These are phyloP conservation scores for Aspergillus bombycis DNA, from an alignment of 2,329 filamentous ascomycete species.

Conservation along the genomic window DNA sequence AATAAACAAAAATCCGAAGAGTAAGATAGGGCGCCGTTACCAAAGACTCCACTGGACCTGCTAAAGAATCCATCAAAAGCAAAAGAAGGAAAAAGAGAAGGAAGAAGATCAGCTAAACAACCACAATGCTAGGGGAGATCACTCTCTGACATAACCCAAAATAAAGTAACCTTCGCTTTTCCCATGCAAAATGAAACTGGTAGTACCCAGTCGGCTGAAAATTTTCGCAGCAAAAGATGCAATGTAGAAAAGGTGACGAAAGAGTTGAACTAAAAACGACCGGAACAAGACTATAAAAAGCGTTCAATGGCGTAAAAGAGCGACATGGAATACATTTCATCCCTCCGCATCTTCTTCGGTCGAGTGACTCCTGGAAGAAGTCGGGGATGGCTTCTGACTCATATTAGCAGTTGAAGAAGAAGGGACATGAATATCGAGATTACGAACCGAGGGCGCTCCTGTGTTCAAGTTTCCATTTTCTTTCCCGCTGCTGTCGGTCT, in stretches of 20 bases:
- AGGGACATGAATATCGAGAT: not conserved
- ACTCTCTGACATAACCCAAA: not conserved
- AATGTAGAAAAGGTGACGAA: not conserved
- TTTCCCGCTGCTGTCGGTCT: constrained; percentile 44
- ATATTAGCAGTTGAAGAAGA: not conserved
- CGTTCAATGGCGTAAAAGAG: not conserved
- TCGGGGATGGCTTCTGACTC: not conserved
- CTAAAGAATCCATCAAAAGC: not conserved
- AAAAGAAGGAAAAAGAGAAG: not conserved
- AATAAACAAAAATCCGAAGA: not conserved
- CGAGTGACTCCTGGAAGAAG: not conserved
- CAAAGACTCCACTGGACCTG: not conserved
- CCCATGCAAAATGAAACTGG: not conserved
- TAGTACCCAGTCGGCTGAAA: not conserved
- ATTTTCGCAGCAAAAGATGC: not conserved
- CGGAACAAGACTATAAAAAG: not conserved
- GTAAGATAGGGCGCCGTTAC: not conserved
- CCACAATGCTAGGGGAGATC: not conserved
- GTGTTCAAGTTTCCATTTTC: constrained; percentile 32
- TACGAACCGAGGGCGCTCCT: not conserved
- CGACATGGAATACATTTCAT: not conserved
- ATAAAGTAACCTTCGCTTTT: not conserved
- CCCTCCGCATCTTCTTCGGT: not conserved
- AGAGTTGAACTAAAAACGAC: not conserved
- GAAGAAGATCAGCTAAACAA: not conserved